Conservation (phyloP, 352 stramenopile species). For the Phytophthora constricta region DNA sequence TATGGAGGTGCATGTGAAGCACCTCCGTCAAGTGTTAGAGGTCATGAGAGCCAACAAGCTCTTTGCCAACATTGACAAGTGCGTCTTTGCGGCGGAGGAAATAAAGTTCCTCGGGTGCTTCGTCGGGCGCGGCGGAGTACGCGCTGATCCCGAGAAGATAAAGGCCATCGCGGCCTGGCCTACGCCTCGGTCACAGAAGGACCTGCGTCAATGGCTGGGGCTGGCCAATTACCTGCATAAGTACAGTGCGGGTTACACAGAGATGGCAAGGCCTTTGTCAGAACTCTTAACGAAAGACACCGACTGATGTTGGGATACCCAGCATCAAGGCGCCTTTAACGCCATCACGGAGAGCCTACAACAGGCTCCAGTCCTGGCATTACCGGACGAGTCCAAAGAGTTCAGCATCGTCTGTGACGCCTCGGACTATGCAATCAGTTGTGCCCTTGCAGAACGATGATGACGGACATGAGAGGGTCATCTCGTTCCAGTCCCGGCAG, state of each 20-base stretch:
- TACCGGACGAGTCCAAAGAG: neutral
- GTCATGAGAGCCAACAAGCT: neutral
- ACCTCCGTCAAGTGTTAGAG: slow-evolving; percentile 5
- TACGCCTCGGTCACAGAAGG: neutral
- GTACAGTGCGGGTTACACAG: slow-evolving; percentile 19
- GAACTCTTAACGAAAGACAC: slow-evolving; percentile 30
- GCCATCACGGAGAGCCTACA: neutral
- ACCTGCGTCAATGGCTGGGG: slow-evolving; percentile 21
- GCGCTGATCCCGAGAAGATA: neutral
- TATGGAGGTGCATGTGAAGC: neutral
- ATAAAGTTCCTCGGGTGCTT: slow-evolving; percentile 3
- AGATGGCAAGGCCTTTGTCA: slow-evolving; percentile 10
- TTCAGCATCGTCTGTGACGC: no score
- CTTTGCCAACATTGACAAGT: neutral
- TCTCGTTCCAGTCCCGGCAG: no score
- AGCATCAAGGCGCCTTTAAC: neutral
- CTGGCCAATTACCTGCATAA: slow-evolving; percentile 32
- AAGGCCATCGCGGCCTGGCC: slow-evolving; percentile 7
- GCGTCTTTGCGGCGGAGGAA: neutral
- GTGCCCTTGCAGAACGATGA: no score
- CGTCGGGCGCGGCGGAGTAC: neutral
- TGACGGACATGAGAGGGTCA: no score
- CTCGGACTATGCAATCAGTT: no score
- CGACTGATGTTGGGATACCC: slow-evolving; percentile 5
- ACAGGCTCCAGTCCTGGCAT: neutral